A percentile compares a stretch with the other conserved stretches of the same genome.
phyloP scores from a whole-genome alignment of 1,284 basidiomycete genomes.

The Marasmius fiardii region DNA sequence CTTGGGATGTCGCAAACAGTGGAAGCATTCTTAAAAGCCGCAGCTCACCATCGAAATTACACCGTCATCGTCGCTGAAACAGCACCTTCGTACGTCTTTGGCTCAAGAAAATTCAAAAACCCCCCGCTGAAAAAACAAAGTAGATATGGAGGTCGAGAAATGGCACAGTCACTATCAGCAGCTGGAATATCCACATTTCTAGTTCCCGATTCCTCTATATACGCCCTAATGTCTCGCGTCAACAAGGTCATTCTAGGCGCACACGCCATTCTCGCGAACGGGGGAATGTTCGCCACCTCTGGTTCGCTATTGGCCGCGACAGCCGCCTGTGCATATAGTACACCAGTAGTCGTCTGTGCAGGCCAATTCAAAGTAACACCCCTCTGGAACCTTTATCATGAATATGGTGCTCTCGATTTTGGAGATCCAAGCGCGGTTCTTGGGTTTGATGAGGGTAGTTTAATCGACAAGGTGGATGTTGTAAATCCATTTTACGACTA shows the following conservation, averaged over 20 bases:
- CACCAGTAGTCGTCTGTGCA: constrained; percentile 91
- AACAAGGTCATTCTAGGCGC: constrained; percentile 95
- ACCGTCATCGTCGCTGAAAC: constrained; percentile 97
- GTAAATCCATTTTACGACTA: constrained; percentile 95
- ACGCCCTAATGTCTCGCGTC: constrained; percentile 94
- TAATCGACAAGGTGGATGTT: constrained; percentile 85
- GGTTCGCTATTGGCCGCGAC: constrained; percentile 84
- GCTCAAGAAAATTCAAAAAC: constrained; percentile 1
- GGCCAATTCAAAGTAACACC: constrained; percentile 97
- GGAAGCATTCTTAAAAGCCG: constrained; percentile 90
- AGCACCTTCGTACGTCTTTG: constrained; percentile 72
- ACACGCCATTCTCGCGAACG: constrained; percentile 93
- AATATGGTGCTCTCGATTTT: constrained; percentile 85
- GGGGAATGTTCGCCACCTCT: constrained; percentile 87
- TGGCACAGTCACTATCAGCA: constrained; percentile 77
- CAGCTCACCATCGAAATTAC: constrained; percentile 88
- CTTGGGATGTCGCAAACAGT: constrained; percentile 94
- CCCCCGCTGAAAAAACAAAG: constrained; percentile 4
- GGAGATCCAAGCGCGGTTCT: constrained; percentile 83
- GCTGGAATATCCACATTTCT: constrained; percentile 91
- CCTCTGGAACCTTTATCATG: constrained; percentile 89
- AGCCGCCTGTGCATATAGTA: constrained; percentile 89
- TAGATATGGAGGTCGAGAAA: constrained; percentile 83
- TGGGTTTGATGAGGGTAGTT: constrained; percentile 73
- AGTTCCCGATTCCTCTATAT: constrained; percentile 93